Conservation (phyloP, 1,284 basidiomycete species). For the Rhodotorula sp. region DNA sequence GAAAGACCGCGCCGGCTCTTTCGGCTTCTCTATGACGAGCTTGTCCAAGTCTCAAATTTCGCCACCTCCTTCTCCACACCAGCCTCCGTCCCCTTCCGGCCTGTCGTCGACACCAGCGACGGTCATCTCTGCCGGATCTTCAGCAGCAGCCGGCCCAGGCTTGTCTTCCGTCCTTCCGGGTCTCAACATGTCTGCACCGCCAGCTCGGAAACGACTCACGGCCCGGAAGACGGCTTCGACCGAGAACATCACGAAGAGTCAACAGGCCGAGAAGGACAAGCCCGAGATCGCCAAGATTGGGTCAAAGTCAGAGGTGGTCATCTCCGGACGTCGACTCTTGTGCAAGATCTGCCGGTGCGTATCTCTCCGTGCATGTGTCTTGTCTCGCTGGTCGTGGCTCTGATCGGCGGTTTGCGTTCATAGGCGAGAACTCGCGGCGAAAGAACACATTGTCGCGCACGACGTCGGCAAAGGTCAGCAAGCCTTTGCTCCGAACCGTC, state of each 20-base stretch:
- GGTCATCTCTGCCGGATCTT: not conserved
- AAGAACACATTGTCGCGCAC: slow-evolving; percentile 89
- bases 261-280: slow-evolving; percentile 17
- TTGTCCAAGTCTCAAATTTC: slow-evolving; percentile 23
- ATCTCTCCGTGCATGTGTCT: not conserved
- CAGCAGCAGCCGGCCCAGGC: not conserved
- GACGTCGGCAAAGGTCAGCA: slow-evolving; percentile 57
- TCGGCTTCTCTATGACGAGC: slow-evolving; percentile 39
- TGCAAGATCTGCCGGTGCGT: slow-evolving; percentile 85
- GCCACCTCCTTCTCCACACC: slow-evolving; percentile 15
- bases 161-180: not conserved
- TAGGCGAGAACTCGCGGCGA: slow-evolving; percentile 76
- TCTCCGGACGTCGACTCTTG: slow-evolving; percentile 58
- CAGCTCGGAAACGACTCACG: slow-evolving; percentile 37
- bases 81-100: not conserved
- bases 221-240: slow-evolving; percentile 19
- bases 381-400: too few relatives aligned
- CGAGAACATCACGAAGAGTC: slow-evolving; percentile 19
- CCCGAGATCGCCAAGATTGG: slow-evolving; percentile 37
- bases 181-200: slow-evolving; percentile 5
- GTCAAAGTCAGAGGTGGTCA: slow-evolving; percentile 27
- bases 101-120: not conserved
- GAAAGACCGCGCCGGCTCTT: slow-evolving; percentile 22
- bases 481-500: slow-evolving; percentile 44
- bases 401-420: too few relatives aligned